Conservation (phyloP, 192 early-diverging fungal species). For the Piromyces finnis region DNA sequence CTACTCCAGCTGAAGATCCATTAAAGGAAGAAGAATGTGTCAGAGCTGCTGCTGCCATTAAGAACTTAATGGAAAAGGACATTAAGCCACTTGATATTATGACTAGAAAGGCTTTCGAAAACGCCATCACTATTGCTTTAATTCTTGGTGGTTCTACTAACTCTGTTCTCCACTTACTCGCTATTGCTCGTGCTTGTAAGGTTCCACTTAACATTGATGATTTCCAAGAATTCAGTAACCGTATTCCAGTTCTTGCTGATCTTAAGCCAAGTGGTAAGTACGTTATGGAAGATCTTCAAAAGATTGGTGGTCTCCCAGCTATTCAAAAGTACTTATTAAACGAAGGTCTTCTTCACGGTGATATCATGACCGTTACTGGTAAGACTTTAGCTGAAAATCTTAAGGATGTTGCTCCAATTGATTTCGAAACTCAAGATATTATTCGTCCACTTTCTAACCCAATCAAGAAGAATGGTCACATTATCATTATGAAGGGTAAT, state of each 20-base stretch:
- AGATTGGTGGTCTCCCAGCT: slow-evolving; percentile 82
- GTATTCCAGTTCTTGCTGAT: slow-evolving; percentile 89
- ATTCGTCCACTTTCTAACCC: slow-evolving; percentile 65
- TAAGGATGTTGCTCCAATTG: slow-evolving; percentile 49
- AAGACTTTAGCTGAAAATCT: slow-evolving; percentile 94
- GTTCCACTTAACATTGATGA: slow-evolving; percentile 79
- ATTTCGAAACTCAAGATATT: slow-evolving; percentile 61
- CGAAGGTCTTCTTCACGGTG: slow-evolving; percentile 70
- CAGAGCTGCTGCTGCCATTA: slow-evolving; percentile 67
- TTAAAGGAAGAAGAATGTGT: slow-evolving; percentile 80
- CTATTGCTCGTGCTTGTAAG: slow-evolving; percentile 65
- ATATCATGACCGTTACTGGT: slow-evolving; percentile 88
- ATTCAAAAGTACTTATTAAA: slow-evolving; percentile 85
- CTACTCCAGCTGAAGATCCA: slow-evolving; percentile 76
- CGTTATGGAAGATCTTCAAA: slow-evolving; percentile 92
- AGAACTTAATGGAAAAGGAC: slow-evolving; percentile 72
- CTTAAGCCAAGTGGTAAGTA: slow-evolving; percentile 95
- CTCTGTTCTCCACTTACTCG: slow-evolving; percentile 87
- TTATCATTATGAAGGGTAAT: slow-evolving; percentile 87
- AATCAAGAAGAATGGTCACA: slow-evolving; percentile 86
- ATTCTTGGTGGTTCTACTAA: slow-evolving; percentile 94
- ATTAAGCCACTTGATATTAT: slow-evolving; percentile 92
- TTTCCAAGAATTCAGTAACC: slow-evolving; percentile 81
- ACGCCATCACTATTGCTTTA: slow-evolving; percentile 87
- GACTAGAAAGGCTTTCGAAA: slow-evolving; percentile 86